Conservation (phyloP, 2,329 filamentous ascomycete genomes). For the Phyllosticta capitalensis region DNA sequence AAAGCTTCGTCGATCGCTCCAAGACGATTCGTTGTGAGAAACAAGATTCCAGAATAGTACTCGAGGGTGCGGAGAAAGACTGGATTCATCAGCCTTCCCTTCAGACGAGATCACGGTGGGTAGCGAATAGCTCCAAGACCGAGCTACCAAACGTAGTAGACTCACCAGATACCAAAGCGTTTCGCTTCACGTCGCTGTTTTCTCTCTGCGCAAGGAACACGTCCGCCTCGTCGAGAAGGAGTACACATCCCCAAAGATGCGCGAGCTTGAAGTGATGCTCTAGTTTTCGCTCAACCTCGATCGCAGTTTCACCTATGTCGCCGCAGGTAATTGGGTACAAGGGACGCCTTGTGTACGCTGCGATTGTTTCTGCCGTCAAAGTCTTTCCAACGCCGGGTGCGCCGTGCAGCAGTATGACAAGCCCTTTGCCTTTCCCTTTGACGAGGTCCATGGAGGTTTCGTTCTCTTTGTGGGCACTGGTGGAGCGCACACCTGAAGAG, state of each 20-base stretch:
- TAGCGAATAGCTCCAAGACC: too few relatives aligned
- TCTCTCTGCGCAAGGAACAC: constrained; percentile 43
- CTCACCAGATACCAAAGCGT: constrained; percentile 5
- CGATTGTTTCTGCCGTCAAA: constrained; percentile 1
- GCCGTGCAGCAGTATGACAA: constrained; percentile 1
- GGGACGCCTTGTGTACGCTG: not conserved
- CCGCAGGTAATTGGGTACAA: constrained; percentile 8
- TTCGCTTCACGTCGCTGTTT: constrained; percentile 36
- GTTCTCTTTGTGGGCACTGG: not conserved
- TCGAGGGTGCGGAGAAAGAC: constrained; percentile 10
- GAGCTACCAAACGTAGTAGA: too few relatives aligned
- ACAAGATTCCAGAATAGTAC: constrained; percentile 19
- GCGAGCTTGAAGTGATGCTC: constrained; percentile 13
- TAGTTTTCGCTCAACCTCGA: constrained; percentile 11
- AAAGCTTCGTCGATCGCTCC: constrained; percentile 18
- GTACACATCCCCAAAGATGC: constrained; percentile 7
- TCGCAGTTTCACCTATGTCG: constrained; percentile 12
- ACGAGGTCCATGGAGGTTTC: not conserved
- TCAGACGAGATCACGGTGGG: not conserved
- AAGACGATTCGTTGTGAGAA: constrained; percentile 27
- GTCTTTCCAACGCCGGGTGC: constrained; percentile 1
- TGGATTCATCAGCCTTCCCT: not conserved
- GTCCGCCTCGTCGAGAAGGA: constrained; percentile 28
- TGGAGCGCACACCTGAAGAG: constrained; percentile 15
- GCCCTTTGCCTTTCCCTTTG: not conserved